Evolutionary conservation across 108 stramenopile genomes (phyloP).

Genomic region (Epipyxis sp.): DNA sequence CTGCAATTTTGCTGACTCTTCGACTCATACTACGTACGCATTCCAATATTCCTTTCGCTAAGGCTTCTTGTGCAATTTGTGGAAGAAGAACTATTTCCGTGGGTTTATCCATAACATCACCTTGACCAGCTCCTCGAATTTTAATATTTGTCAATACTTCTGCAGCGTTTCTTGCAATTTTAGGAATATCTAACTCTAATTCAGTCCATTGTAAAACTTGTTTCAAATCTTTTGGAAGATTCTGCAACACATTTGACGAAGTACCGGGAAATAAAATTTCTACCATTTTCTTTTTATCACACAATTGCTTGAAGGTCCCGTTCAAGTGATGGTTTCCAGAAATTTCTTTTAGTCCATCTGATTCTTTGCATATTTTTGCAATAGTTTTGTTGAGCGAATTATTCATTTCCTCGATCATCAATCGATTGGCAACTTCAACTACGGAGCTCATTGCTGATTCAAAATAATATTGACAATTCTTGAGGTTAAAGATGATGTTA

Average conservation of each 20-base stretch:
- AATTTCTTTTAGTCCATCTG: background rate
- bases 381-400: no score
- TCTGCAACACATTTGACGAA: background rate
- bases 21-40: background rate
- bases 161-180: background rate
- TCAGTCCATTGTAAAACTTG: slow-evolving; percentile 16
- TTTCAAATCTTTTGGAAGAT: background rate
- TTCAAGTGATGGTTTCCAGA: background rate
- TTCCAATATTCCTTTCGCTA: background rate
- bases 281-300: background rate
- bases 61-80: slow-evolving; percentile 28
- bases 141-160: slow-evolving; percentile 3
- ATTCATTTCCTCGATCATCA: no score
- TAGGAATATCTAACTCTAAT: background rate
- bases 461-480: no score
- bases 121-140: background rate
- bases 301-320: background rate
- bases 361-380: no score
- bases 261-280: slow-evolving; percentile 14
- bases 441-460: no score
- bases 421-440: no score
- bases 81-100: slow-evolving; percentile 21
- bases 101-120: slow-evolving; percentile 5
- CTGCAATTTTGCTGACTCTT: background rate
- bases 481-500: no score